These are phyloP conservation scores for Forsythia suspensa DNA, from an alignment of 257 asterid genomes.

Conservation along the genomic window DNA sequence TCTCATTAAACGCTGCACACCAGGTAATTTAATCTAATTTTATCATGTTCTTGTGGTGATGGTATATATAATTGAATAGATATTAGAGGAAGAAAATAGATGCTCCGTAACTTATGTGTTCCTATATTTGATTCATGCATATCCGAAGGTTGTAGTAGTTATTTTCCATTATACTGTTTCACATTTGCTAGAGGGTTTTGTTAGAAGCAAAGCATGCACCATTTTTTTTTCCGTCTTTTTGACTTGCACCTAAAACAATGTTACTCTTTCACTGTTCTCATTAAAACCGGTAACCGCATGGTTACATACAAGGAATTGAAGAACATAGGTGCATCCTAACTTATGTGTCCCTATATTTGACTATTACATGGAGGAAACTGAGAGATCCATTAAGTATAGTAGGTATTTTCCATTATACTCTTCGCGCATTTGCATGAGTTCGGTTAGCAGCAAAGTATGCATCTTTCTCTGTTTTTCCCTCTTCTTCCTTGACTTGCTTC, in stretches of 20 bases:
- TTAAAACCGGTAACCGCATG: neutral
- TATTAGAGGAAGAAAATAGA: neutral
- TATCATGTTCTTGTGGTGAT: neutral
- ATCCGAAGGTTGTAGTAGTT: neutral
- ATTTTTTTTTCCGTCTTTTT: neutral
- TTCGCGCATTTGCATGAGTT: neutral
- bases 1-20: conserved; percentile 67
- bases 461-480: neutral
- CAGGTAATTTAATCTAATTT: conserved; percentile 56
- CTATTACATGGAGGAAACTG: neutral
- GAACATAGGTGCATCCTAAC: neutral
- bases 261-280: conserved; percentile 1
- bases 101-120: neutral
- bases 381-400: neutral
- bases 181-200: conserved; percentile 4
- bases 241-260: neutral
- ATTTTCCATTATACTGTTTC: conserved; percentile 7
- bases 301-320: neutral
- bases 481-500: neutral
- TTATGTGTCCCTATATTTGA: neutral
- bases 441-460: neutral
- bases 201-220: conserved; percentile 1
- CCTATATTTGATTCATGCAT: conserved; percentile 8
- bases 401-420: neutral
- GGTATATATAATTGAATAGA: neutral